Conservation (phyloP, 1,284 basidiomycete genomes). For the Leccinum griseonigrum region DNA sequence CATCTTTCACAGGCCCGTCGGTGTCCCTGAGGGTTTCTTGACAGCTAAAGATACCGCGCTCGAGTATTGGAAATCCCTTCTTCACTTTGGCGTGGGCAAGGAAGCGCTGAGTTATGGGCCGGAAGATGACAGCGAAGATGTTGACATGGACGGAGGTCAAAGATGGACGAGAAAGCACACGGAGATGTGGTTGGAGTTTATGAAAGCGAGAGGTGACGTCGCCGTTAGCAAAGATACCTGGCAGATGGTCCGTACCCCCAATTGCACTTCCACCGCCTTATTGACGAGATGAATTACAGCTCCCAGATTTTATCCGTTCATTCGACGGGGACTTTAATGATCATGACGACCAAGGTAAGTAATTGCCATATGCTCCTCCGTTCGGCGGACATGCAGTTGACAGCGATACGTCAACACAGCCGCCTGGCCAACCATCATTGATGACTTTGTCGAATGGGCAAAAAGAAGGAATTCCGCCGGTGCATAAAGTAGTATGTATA, state of each 20-base stretch:
- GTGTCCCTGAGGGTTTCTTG: conserved; percentile 8
- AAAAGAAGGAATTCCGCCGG: conserved; percentile 32
- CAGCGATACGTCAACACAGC: conserved; percentile 41
- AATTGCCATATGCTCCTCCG: conserved; percentile 4
- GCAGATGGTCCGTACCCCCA: conserved; percentile 63
- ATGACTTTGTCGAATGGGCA: conserved; percentile 81
- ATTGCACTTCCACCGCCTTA: not conserved
- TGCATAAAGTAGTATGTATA: conserved; percentile 5
- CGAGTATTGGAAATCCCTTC: conserved; percentile 83
- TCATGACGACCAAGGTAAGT: conserved; percentile 81
- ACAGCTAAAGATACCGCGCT: conserved; percentile 71
- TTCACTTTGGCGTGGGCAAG: conserved; percentile 76
- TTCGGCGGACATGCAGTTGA: not conserved
- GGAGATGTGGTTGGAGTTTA: conserved; percentile 83
- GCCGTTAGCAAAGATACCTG: conserved; percentile 95
- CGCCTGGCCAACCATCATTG: conserved; percentile 88
- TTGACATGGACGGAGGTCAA: conserved; percentile 39
- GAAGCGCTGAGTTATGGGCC: conserved; percentile 59
- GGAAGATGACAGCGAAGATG: conserved; percentile 41
- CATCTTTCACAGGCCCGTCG: not conserved
- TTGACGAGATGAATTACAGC: conserved; percentile 43
- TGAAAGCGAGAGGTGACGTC: conserved; percentile 68
- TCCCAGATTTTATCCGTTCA: conserved; percentile 78
- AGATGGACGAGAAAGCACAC: conserved; percentile 72
- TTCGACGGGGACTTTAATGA: conserved; percentile 80